A percentile compares a stretch with the other conserved stretches of the same genome.
Evolutionary conservation across 2,329 filamentous ascomycete species (phyloP).

Genomic region (Penicillium hordei): DNA sequence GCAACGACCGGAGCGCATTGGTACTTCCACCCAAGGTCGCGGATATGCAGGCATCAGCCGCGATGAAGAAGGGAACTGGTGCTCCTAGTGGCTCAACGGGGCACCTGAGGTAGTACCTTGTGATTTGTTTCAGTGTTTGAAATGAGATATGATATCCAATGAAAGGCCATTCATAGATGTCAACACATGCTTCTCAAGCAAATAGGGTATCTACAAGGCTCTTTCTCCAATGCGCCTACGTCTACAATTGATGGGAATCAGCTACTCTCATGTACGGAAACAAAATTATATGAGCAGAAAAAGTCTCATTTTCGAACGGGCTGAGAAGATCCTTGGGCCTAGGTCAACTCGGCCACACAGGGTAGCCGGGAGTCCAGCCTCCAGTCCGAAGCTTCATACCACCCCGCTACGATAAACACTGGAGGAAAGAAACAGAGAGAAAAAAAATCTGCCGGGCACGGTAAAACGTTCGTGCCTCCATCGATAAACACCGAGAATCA

Average conservation of each 20-base stretch:
- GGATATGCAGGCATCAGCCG: conserved; percentile 56
- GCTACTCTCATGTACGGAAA: not conserved
- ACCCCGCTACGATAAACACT: not conserved
- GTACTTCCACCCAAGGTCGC: conserved; percentile 91
- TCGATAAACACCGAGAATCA: conserved; percentile 12
- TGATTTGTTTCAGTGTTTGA: not conserved
- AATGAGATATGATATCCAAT: not conserved
- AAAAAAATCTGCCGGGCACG: not conserved
- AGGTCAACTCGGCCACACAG: not conserved
- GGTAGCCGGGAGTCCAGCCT: not conserved
- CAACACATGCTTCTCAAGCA: not conserved
- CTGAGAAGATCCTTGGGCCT: not conserved
- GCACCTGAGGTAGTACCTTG: conserved; percentile 1
- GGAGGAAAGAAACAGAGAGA: not conserved
- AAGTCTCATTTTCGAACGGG: not conserved
- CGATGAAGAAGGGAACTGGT: conserved; percentile 41
- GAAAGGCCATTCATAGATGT: not conserved
- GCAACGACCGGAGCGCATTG: conserved; percentile 82
- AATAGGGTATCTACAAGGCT: not conserved
- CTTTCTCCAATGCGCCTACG: not conserved
- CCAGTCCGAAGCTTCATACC: not conserved
- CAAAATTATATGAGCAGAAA: not conserved
- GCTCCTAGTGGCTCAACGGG: conserved; percentile 3
- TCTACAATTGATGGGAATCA: not conserved
- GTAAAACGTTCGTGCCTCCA: conserved; percentile 6